phyloP scores from a whole-genome alignment of 2,329 filamentous ascomycete genomes.

The Pseudocercospora ulei region DNA sequence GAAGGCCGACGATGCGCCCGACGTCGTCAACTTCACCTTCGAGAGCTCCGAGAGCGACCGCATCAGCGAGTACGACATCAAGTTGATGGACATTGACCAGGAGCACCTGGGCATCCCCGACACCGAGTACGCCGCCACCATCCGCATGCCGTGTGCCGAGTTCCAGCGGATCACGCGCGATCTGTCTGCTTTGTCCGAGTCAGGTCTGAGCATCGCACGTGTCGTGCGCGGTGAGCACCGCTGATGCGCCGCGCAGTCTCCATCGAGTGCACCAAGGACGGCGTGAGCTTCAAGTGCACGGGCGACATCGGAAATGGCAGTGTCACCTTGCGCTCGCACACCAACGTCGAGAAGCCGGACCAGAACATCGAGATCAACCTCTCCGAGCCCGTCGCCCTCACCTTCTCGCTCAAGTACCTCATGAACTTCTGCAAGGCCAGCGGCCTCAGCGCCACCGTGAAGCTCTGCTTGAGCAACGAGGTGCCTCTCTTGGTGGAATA shows the following conservation, averaged over 20 bases:
- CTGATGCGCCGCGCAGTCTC: slow-evolving; percentile 53
- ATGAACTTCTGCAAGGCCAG: slow-evolving; percentile 99
- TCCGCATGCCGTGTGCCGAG: slow-evolving; percentile 77
- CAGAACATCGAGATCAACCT: slow-evolving; percentile 82
- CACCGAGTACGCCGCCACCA: slow-evolving; percentile 91
- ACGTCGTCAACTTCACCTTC: slow-evolving; percentile 90
- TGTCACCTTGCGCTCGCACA: slow-evolving; percentile 81
- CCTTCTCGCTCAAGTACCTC: slow-evolving; percentile 97
- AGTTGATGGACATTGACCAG: slow-evolving; percentile 99
- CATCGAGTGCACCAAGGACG: slow-evolving; percentile 94
- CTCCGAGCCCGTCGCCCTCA: slow-evolving; percentile 82
- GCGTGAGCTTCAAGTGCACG: slow-evolving; percentile 84
- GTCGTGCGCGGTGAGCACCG: slow-evolving; percentile 1
- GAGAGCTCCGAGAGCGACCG: slow-evolving; percentile 82
- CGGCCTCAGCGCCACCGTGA: slow-evolving; percentile 69
- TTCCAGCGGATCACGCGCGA: slow-evolving; percentile 94
- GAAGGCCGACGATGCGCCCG: slow-evolving; percentile 94
- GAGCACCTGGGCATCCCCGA: slow-evolving; percentile 98
- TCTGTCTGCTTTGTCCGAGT: slow-evolving; percentile 84
- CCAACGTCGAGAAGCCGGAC: slow-evolving; percentile 78
- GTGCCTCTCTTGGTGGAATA: slow-evolving; percentile 96
- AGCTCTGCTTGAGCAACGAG: slow-evolving; percentile 89
- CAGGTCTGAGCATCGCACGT: slow-evolving; percentile 53
- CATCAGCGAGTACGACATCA: slow-evolving; percentile 97
- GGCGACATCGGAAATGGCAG: slow-evolving; percentile 95